Conservation (phyloP, 306 rosid species). For the Prunus mume region DNA sequence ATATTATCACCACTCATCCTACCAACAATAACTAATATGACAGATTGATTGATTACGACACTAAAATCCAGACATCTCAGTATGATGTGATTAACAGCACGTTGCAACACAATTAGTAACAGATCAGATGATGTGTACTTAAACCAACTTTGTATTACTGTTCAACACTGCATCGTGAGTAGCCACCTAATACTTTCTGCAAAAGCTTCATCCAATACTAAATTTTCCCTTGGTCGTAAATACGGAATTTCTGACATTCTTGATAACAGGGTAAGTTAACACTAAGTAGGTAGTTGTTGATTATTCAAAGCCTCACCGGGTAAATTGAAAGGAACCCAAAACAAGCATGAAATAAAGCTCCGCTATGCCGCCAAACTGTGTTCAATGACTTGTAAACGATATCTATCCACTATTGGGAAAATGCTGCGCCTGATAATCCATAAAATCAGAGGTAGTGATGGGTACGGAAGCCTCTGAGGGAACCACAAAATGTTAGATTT, state of each 20-base stretch:
- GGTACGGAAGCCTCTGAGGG: slow-evolving; percentile 29
- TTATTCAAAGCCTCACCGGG: slow-evolving; percentile 36
- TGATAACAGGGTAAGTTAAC: slow-evolving; percentile 37
- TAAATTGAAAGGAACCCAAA: slow-evolving; percentile 13
- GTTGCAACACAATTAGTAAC: slow-evolving; percentile 16
- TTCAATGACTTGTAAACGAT: slow-evolving; percentile 22
- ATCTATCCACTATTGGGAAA: slow-evolving; percentile 14
- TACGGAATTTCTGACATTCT: slow-evolving; percentile 41
- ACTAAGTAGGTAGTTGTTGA: slow-evolving; percentile 28
- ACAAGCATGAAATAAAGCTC: slow-evolving; percentile 25
- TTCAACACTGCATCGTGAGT: slow-evolving; percentile 29
- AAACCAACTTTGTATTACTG: slow-evolving; percentile 32
- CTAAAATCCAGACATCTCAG: neutral
- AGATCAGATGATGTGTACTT: slow-evolving; percentile 20
- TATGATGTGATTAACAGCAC: neutral
- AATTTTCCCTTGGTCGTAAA: slow-evolving; percentile 26
- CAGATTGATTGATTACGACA: neutral
- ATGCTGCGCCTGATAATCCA: slow-evolving; percentile 35
- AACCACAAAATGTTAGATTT: slow-evolving; percentile 34
- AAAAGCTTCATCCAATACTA: neutral
- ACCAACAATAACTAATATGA: neutral
- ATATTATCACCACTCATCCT: neutral
- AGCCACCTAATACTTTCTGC: neutral
- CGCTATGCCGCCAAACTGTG: slow-evolving; percentile 25
- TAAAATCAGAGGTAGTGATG: slow-evolving; percentile 25